Base-by-base conservation (phyloP, 495 filamentous ascomycete species). In the Amniculicola lignicola region DNA sequence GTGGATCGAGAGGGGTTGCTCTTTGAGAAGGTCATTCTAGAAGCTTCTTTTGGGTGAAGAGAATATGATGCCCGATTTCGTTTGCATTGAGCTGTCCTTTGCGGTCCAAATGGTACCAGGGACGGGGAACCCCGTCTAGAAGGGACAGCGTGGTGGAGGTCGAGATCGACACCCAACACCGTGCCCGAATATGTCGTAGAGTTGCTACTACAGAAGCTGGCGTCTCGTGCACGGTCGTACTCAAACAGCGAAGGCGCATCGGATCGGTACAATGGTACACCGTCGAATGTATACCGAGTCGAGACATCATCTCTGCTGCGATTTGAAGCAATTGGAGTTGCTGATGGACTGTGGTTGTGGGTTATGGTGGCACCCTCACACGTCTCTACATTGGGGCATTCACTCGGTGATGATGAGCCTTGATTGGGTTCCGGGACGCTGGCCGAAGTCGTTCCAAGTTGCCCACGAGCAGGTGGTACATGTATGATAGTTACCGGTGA, bases 91-190 rank as follows among this genome's bases (percentile, higher is more conserved):
- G n/a, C n/a, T 3, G 7, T 45, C 40, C 15, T 21, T 31, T 37
- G 4, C 29, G 45, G 28, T 18, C 12, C 48, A 23, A 50, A 49
- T 24, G 37, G 50, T 18, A 22, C 22, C 14, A 35, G 43, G 9
- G 41, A 49, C 11, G 43, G 19, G 11, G 57, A 43, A 23, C 57
- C 31, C 3, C 39, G 42, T 7, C 36, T 16, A n/a, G 19, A 18
- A n/a, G 38, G 45, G 16, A 33, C 36, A 18, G 46, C 38, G 3
- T 38, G 51, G 22, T 61, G 51, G 11, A 53, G 43, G 37, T 63
- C 60, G 24, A 63, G 54, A 28, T 63, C 54, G 27, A 58, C 19
- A 10, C 60, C 54, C 4, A 63, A 33, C 5, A 58, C 40, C 5
- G 60, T 44, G 10, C 49, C 38, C 18, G 60, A 63, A 38, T 59